Conservation (phyloP, 2,329 filamentous ascomycete species). For the Nothophoma quercina region DNA sequence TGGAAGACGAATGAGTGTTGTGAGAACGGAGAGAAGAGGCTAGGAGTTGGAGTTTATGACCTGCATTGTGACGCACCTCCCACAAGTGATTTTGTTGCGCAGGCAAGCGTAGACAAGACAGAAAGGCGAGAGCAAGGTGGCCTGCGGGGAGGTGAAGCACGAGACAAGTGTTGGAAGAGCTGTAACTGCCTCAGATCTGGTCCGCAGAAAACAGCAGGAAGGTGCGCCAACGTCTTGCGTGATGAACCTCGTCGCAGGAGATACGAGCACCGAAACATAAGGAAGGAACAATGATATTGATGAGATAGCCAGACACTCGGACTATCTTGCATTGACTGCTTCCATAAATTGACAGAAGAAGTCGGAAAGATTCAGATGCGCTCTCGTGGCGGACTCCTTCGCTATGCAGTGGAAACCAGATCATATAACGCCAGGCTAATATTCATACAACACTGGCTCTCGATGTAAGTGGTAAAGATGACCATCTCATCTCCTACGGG, state of each 20-base stretch:
- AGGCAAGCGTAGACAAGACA: conserved; percentile 23
- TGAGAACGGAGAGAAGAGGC: conserved; percentile 19
- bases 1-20: conserved; percentile 49
- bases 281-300: too few relatives aligned
- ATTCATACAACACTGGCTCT: not conserved
- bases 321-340: too few relatives aligned
- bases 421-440: not conserved
- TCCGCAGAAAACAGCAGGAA: not conserved
- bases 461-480: not conserved
- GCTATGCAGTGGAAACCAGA: not conserved
- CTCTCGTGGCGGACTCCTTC: not conserved
- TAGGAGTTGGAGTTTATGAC: conserved; percentile 31
- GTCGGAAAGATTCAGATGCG: too few relatives aligned
- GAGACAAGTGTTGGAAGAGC: not conserved
- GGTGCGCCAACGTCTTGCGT: not conserved
- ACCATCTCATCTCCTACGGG: conserved; percentile 33
- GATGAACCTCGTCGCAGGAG: too few relatives aligned
- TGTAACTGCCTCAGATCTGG: conserved; percentile 8
- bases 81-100: not conserved
- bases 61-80: conserved; percentile 33
- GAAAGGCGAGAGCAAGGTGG: conserved; percentile 17
- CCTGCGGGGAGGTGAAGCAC: conserved; percentile 14
- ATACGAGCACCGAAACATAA: too few relatives aligned
- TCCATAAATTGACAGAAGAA: too few relatives aligned
- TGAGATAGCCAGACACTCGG: too few relatives aligned